Evolutionary conservation across 192 early-diverging fungal species (phyloP), one percentile per base, ranked within the genome.

Genomic region (Backusella psychrophila): DNA sequence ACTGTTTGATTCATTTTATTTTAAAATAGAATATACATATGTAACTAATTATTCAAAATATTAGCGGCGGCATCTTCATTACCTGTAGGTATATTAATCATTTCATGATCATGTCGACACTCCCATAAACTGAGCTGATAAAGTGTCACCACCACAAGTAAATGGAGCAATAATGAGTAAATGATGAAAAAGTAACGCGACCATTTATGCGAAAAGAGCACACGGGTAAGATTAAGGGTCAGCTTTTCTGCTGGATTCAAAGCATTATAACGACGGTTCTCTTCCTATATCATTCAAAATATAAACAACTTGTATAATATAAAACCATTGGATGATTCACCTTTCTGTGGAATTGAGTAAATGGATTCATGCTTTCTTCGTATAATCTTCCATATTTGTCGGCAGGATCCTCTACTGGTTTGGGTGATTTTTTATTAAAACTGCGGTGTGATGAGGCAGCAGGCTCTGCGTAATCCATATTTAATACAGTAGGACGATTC

Each of bases 301-400:
- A 38, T 14, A 33, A 23, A 7, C 8, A 42, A 35, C 19, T 3
- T 1, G 23, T 6, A 33, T 31, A 31, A 70, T 12, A 21, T 41
- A 42, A 29, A 29, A 14, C 15, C 23, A n/a, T 33, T 33, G 33
- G 33, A 8, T 11, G n/a, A 31, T 65, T 76, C 9, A 84, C 80
- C 77, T 87, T 87, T 34, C 90, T 82, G 72, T 91, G 90, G 84
- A 98, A 98, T 15, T 89, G 90, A 21, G 89, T 87, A 79, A 98
- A 98, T 11, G 96, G 97, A 79, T 98, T 95, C 81, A 96, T 87
- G 49, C 85, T 90, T 41, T 92, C 93, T 80, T 98, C 97, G 73
- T 98, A 98, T 70, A 95, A 82, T 31, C 85, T 83, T 21, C 88
- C 81, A 86, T 96, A 96, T 66, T 92, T 91, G 71, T 87, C 88